Conservation (phyloP, 2,329 filamentous ascomycete genomes). For the Didymella keratinophila region DNA sequence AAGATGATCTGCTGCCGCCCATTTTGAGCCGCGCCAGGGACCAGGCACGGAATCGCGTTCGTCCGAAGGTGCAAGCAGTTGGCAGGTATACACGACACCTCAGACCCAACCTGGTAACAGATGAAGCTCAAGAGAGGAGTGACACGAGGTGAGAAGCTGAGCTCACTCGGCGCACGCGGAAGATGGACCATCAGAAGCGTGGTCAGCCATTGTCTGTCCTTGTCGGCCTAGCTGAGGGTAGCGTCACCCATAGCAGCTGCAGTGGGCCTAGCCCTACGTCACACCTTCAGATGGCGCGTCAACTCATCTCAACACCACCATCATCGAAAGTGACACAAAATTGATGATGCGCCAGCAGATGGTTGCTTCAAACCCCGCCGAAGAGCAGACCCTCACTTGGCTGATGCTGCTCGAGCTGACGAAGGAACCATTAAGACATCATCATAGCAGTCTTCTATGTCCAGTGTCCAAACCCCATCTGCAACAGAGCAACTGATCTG, state of each 20-base stretch:
- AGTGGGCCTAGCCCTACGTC: neutral
- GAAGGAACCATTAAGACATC: neutral
- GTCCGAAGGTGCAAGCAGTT: neutral
- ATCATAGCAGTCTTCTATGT: neutral
- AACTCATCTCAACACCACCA: neutral
- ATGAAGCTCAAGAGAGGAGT: neutral
- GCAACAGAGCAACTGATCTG: neutral
- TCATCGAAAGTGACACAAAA: neutral
- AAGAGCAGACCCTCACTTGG: neutral
- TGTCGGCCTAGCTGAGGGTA: conserved; percentile 11
- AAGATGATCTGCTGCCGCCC: conserved; percentile 16
- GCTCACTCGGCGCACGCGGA: neutral
- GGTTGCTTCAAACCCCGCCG: neutral
- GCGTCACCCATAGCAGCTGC: conserved; percentile 8
- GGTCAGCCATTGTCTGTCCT: conserved; percentile 12
- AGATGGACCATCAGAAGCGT: neutral
- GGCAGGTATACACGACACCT: neutral
- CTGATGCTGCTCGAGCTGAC: neutral
- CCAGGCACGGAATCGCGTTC: neutral
- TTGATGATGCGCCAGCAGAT: neutral
- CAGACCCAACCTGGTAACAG: neutral
- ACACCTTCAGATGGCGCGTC: neutral
- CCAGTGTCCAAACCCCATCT: too few species aligned
- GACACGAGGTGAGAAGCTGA: neutral
- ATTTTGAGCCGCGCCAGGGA: conserved; percentile 11